A percentile compares a stretch with the other conserved stretches of the same genome.
phyloP scores from a whole-genome alignment of 345 rosid species.

The Brassica napus region DNA sequence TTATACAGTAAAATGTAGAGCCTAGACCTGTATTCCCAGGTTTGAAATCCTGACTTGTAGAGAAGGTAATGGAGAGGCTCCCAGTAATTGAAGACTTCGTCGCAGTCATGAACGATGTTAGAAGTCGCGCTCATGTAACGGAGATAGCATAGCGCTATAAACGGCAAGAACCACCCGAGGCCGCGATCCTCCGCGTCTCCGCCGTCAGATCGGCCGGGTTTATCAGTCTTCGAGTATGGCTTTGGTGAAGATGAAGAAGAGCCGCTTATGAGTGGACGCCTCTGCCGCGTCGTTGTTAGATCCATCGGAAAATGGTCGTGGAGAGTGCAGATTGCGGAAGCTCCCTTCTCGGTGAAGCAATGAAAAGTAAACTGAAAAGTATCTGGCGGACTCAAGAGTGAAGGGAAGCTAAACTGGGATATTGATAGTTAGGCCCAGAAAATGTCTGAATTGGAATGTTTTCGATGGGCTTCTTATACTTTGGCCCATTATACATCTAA shows the following conservation, averaged over 20 bases:
- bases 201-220: slow-evolving; percentile 51
- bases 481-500: too few species aligned
- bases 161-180: slow-evolving; percentile 73
- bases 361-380: neutral
- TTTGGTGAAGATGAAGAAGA: slow-evolving; percentile 46
- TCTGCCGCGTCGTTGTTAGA: slow-evolving; percentile 65
- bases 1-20: neutral
- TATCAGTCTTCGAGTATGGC: slow-evolving; percentile 62
- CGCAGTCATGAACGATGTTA: slow-evolving; percentile 95
- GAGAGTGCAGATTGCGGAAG: slow-evolving; percentile 21
- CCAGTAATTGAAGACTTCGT: slow-evolving; percentile 99
- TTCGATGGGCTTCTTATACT: too few species aligned
- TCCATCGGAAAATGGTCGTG: slow-evolving; percentile 47
- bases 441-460: too few species aligned
- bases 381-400: too few species aligned
- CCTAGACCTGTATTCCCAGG: slow-evolving; percentile 92
- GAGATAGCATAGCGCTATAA: slow-evolving; percentile 72
- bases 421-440: too few species aligned
- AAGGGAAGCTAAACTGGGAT: too few species aligned
- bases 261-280: slow-evolving; percentile 57
- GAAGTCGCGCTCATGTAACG: slow-evolving; percentile 98
- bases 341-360: slow-evolving; percentile 39
- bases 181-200: slow-evolving; percentile 46
- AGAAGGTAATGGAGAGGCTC: slow-evolving; percentile 96
- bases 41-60: slow-evolving; percentile 90